Evolutionary conservation across 768 basidiomycete genomes (phyloP).

Genomic region (Asterophora parasitica): DNA sequence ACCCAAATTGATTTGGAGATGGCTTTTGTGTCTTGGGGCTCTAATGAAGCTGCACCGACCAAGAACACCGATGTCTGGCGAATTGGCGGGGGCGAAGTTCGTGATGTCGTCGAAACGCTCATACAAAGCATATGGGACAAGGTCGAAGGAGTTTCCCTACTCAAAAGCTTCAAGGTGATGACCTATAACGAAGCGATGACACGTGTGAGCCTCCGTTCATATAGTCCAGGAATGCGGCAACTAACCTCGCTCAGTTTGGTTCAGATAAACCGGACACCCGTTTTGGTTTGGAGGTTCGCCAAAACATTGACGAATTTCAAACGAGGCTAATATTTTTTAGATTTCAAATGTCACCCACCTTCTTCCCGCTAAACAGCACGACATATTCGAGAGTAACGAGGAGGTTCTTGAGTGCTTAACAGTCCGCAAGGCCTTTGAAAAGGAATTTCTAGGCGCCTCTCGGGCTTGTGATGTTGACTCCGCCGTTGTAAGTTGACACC

Average conservation of each 20-base stretch:
- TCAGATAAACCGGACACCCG: slow-evolving; percentile 94
- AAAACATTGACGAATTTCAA: slow-evolving; percentile 10
- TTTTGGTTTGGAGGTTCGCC: slow-evolving; percentile 74
- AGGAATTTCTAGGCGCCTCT: slow-evolving; percentile 39
- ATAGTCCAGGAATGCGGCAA: background rate
- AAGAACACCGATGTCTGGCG: slow-evolving; percentile 50
- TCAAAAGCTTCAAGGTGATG: slow-evolving; percentile 70
- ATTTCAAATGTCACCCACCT: slow-evolving; percentile 40
- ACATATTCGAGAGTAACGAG: slow-evolving; percentile 22
- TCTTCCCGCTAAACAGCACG: slow-evolving; percentile 27
- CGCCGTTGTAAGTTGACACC: slow-evolving; percentile 23
- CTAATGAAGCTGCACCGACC: slow-evolving; percentile 18
- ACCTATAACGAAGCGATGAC: slow-evolving; percentile 91
- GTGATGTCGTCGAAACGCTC: slow-evolving; percentile 71
- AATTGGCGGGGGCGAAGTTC: slow-evolving; percentile 83
- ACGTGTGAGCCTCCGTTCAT: slow-evolving; percentile 45
- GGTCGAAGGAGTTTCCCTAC: slow-evolving; percentile 57
- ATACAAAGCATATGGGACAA: slow-evolving; percentile 74
- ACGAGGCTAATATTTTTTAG: slow-evolving; percentile 25
- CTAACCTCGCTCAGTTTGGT: slow-evolving; percentile 57
- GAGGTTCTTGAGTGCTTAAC: slow-evolving; percentile 44
- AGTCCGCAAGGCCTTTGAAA: slow-evolving; percentile 36
- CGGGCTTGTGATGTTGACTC: slow-evolving; percentile 25
- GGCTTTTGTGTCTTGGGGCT: slow-evolving; percentile 88
- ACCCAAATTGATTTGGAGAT: slow-evolving; percentile 97